Base-by-base conservation (phyloP, 225 moss, liverwort and hornwort genomes). In the Polytrichum commune region DNA sequence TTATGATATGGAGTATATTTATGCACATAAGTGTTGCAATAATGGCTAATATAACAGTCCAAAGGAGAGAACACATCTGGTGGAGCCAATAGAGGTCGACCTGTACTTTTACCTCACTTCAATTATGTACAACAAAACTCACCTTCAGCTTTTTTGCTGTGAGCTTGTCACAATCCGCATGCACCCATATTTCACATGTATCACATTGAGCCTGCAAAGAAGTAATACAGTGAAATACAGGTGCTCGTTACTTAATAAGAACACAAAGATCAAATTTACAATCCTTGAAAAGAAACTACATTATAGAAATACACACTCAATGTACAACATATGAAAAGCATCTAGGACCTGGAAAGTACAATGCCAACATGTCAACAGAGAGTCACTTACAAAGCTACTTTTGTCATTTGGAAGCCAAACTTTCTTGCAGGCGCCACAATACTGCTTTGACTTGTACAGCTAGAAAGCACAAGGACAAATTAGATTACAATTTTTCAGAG, bases 351-450 rank as follows among this genome's bases (percentile, higher is more conserved):
- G 13, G 46, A 32, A 32, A 1, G 1, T 32, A 46, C 16, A 58
- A 58, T 7, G 4, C 58, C 24, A 58, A 58, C 22, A 20, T 58
- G 58, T 58, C 24, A 1, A 58, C 22, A 53, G 24, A 65, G 27
- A 63, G 56, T 6, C 73, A 87, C 95, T 79, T 89, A 99, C 98
- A 73, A 95, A 99, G 78, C 87, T 99, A 62, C 93, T 93, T 78
- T 99, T 99, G 73, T 99, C 98, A 80, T 99, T 99, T 63, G 98
- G 98, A 75, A 93, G 95, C 98, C 98, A 99, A 64, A 99, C 98
- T 82, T 82, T 93, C 86, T 91, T 95, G 84, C 98, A 99, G 75
- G 91, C 98, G 24, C 98, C 98, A 78, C 98, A 99, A 73, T 95
- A 99, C 32, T 99, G 98, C 78, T 86, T 93, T 73, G 95, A 99